Evolutionary conservation across 257 asterid species (phyloP), one percentile per base, ranked within the genome.

Genomic region (Rhazya stricta): DNA sequence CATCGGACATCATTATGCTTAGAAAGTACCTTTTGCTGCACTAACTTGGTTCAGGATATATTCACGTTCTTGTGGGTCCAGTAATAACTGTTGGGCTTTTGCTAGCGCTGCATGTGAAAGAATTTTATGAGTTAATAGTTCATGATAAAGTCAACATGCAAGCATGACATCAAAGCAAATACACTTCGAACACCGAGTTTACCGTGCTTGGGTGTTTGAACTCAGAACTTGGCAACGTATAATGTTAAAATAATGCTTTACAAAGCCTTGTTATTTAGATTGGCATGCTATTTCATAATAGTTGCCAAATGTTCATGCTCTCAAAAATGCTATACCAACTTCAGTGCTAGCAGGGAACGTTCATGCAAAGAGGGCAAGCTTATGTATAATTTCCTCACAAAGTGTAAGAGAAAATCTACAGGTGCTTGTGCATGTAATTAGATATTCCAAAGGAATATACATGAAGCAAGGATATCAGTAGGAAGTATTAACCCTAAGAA

Each of bases 51-150:
- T 95, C 84, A 92, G 79, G 84, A 95, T 74, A 86, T 92, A 95
- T 7, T 91, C 97, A 83, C 99, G 93, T 87, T 95, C 99, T 82
- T 89, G 91, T 29, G 89, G 90, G 79, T 95, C 98, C 67, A 89
- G 92, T 69, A 95, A 77, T 80, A 90, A 23, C 81, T 95, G 96
- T 77, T 95, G 99, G 61, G 99, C 98, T 86, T 91, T 92, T 57
- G 96, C 96, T 78, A 95, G 85, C 9, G 99, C 99, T 92, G 96
- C 80, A 84, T 50, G 69, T 29, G 74, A 46, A 56, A 76, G 36
- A 70, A 69, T 60, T 6, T 27, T 13, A 74, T 72, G 39, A 81
- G 50, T 67, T 39, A 77, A 63, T 71, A 58, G 73, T 58, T 51
- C 27, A 45, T 78, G 56, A 71, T 7, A 18, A 7, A 30, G 21